Base-by-base conservation (phyloP, 805 yeast species). In the Saccharomyces jurei region DNA sequence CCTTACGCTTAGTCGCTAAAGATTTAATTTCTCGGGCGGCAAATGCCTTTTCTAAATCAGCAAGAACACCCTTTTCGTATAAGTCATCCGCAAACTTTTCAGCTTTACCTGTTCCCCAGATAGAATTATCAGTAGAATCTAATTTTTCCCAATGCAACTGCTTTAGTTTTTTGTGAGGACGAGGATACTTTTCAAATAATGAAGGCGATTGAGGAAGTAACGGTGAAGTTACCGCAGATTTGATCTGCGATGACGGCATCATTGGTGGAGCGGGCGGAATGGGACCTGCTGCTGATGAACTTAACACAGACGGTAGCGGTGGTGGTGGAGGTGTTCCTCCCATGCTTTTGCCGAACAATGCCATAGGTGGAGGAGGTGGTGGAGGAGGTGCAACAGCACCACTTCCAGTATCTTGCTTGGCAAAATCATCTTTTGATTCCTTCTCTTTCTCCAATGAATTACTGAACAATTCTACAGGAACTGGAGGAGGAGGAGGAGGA, bases 91-190 rank as follows among this genome's bases (percentile, higher is more conserved):
- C 81, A 53, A 74, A 68, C 22, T 75, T 76, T 2, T 77, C 79
- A 25, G 85, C 82, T 44, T 84, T 81, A 31, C 82, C 77, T 28
- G 80, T 78, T 21, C 82, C 79, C 98, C 99, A 92, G 56, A 94
- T 86, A 0, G 98, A 91, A 48, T 84, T 81, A 52, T 84, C 87
- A 22, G 94, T 86, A 56, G 83, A 79, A 32, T 92, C 96, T 41
- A 95, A 77, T 64, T 87, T 89, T 62, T 92, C 97, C 98, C 98
- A 95, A 68, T 94, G 99, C 75, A 94, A 79, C 68, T 92, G 99
- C 68, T 95, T 94, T 59, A 94, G 78, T 66, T 86, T 88, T 56
- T 81, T 77, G 64, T 81, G 83, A 2, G 96, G 91, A 58, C 89
- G 75, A 28, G 87, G 87, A 56, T 78, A 77, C 50, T 72, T 72